Evolutionary conservation across 2,329 filamentous ascomycete genomes (phyloP).

Genomic region (Trichothecium sympodiale): DNA sequence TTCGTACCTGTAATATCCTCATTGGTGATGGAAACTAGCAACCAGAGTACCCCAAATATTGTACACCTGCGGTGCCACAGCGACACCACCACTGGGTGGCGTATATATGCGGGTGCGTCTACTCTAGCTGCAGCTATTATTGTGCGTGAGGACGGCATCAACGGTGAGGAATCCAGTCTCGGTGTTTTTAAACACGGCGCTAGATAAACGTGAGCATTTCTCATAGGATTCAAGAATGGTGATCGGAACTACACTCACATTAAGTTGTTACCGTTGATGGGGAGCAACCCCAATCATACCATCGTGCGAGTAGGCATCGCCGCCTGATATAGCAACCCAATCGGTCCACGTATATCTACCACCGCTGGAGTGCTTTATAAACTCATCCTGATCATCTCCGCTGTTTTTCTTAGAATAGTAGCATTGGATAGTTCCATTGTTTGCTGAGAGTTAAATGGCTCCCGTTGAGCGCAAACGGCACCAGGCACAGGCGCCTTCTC

Average conservation of each 20-base stretch:
- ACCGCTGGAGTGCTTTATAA: conserved; percentile 24
- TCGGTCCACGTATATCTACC: conserved; percentile 24
- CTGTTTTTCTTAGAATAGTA: conserved; percentile 30
- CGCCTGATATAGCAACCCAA: conserved; percentile 21
- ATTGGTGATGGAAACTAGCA: conserved; percentile 31
- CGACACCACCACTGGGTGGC: conserved; percentile 18
- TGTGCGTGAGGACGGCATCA: conserved; percentile 20
- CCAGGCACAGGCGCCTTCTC: conserved; percentile 9
- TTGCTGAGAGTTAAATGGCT: conserved; percentile 28
- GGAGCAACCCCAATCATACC: conserved; percentile 32
- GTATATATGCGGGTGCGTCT: conserved; percentile 23
- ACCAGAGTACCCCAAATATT: conserved; percentile 28
- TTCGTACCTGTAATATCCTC: conserved; percentile 17
- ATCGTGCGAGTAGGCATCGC: conserved; percentile 20
- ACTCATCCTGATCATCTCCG: conserved; percentile 26
- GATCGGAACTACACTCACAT: conserved; percentile 20
- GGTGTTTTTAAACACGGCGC: conserved; percentile 30
- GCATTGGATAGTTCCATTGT: conserved; percentile 26
- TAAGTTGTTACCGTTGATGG: conserved; percentile 17
- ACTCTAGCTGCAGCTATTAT: conserved; percentile 29
- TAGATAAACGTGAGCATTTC: background rate
- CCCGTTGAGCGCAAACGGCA: conserved; percentile 26
- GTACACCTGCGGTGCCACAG: conserved; percentile 28
- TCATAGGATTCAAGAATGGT: no score
- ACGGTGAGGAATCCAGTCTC: conserved; percentile 21